Base-by-base conservation (phyloP, 1,139 yeast species). In the Sugiyamaella neomexicana region DNA sequence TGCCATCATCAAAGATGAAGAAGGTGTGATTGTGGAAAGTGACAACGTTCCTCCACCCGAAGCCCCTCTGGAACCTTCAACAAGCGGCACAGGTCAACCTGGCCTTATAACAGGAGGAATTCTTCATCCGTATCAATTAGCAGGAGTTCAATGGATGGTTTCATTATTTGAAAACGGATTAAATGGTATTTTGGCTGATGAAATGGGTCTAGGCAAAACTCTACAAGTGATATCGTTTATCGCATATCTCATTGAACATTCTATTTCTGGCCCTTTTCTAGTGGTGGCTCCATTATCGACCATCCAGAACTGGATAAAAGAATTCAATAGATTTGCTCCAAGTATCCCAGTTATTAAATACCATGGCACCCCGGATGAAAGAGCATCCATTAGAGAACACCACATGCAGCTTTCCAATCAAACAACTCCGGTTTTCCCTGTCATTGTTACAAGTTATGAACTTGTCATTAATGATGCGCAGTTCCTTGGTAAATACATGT, bases 161-260 rank as follows among this genome's bases (percentile, higher is more conserved):
- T 86, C 96, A 0, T 74, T 93, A 31, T 93, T 86, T 68, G 95
- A 91, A 68, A 93, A 93, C 69, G 99, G 98, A 0, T 75, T 93
- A 34, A 93, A 93, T 23, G 81, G 82, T 0, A 58, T 79, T 27
- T 65, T 79, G 12, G 79, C 82, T 54, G 83, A 79, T 60, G 83
- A 79, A 61, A 80, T 79, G 83, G 83, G 83, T 2, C 66, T 80
- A 29, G 83, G 83, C 29, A 80, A 80, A 58, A 79, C 83, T 1
- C 68, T 79, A 20, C 83, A 79, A 62, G 69, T 77, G 2, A 70
- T 79, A 43, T 76, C 81, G 1, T 62, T 79, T 40, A 73, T 79
- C 12, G 65, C 70, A 9, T 89, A 86, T 66, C 74, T 93, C 44
- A 80, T 86, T 44, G 97, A 89, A 62, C 82, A 89, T 66, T 91